Evolutionary conservation across 2,329 filamentous ascomycete genomes (phyloP).

Genomic region (Dactylella cylindrospora): DNA sequence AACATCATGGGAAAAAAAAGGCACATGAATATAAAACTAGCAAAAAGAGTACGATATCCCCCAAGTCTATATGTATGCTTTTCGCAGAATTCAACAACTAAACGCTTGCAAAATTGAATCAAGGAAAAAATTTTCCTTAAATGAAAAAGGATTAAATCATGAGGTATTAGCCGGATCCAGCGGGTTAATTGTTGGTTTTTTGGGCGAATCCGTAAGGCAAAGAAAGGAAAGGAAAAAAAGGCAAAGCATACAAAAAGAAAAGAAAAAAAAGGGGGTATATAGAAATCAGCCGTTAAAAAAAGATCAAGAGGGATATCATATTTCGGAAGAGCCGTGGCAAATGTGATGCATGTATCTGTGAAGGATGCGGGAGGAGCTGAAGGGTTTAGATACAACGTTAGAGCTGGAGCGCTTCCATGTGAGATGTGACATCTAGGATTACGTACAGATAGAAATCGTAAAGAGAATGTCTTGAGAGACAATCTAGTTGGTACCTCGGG

Average conservation of each 20-base stretch:
- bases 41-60: conserved; percentile 42
- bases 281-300: conserved; percentile 28
- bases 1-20: too few species aligned
- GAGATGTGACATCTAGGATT: neutral
- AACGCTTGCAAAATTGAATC: conserved; percentile 31
- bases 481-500: conserved; percentile 24
- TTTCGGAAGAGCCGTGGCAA: conserved; percentile 19
- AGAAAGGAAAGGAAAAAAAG: neutral
- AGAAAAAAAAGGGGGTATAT: conserved; percentile 24
- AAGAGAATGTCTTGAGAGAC: neutral
- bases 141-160: conserved; percentile 12
- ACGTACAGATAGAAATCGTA: conserved; percentile 1
- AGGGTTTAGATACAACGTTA: too few species aligned
- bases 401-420: too few species aligned
- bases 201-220: conserved; percentile 27
- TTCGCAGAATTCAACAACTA: conserved; percentile 31
- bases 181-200: conserved; percentile 40
- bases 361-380: neutral
- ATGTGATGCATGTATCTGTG: conserved; percentile 1
- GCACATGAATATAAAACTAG: too few species aligned
- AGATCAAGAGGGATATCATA: conserved; percentile 43
- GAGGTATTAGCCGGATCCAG: conserved; percentile 40
- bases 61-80: conserved; percentile 45
- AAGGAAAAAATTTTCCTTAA: neutral
- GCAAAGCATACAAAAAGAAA: conserved; percentile 1